These are phyloP conservation scores for Graphilbum ipis-grandicollis DNA, from an alignment of 2,329 filamentous ascomycete species.

Conservation along the genomic window DNA sequence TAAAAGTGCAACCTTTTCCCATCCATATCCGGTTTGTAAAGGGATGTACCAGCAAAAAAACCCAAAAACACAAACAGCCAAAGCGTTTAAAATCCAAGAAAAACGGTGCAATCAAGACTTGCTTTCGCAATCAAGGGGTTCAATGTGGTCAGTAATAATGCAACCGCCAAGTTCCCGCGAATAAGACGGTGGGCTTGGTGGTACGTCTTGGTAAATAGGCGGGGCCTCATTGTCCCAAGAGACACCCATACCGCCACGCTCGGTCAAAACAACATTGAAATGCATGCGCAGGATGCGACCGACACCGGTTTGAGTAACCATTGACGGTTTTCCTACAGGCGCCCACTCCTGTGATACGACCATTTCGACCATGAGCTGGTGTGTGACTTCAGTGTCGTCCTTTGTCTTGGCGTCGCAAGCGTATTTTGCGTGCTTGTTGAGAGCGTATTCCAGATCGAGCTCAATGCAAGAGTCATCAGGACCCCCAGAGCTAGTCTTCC, in stretches of 20 bases:
- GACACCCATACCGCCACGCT: conserved; percentile 72
- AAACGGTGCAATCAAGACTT: conserved; percentile 1
- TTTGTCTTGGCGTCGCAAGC: conserved; percentile 62
- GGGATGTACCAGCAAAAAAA: too few relatives aligned
- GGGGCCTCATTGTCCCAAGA: conserved; percentile 95
- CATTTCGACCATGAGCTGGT: conserved; percentile 80
- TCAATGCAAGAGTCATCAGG: conserved; percentile 43
- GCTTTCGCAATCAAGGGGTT: conserved; percentile 15
- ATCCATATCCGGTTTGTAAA: too few relatives aligned
- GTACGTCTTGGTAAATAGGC: conserved; percentile 86
- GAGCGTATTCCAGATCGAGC: conserved; percentile 66
- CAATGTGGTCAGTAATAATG: conserved; percentile 20
- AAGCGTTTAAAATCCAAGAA: too few relatives aligned
- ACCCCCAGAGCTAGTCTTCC: conserved; percentile 55
- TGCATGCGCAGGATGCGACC: conserved; percentile 86
- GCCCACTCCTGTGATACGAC: conserved; percentile 85
- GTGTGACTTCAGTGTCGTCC: conserved; percentile 62
- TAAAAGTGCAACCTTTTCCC: too few relatives aligned
- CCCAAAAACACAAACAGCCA: too few relatives aligned
- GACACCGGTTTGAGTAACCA: conserved; percentile 73
- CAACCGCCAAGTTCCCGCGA: conserved; percentile 15
- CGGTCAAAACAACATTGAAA: conserved; percentile 68
- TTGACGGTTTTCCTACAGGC: conserved; percentile 46
- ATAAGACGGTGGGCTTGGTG: conserved; percentile 66
- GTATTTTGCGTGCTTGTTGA: conserved; percentile 39